Percentiles rank a stretch among this genome's conserved stretches.
Conservation (phyloP, 352 stramenopile species). For the Globisporangium spiculum region DNA sequence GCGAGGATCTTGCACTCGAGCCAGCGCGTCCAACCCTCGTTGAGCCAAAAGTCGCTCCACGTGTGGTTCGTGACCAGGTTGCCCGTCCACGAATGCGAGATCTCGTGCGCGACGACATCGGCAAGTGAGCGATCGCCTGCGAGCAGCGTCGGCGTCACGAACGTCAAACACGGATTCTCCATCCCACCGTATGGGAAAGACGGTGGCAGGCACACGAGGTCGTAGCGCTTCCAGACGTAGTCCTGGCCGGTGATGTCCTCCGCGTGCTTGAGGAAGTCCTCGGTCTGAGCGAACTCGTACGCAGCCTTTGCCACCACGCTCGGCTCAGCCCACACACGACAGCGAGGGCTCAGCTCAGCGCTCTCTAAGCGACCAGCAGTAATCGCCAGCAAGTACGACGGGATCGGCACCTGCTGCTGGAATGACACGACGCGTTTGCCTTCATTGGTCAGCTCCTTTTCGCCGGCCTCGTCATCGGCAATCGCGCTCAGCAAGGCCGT, state of each 20-base stretch:
- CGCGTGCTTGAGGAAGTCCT: conserved; percentile 90
- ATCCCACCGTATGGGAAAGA: conserved; percentile 89
- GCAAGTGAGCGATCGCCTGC: conserved; percentile 93
- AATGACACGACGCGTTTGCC: conserved; percentile 14
- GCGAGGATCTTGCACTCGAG: conserved; percentile 97
- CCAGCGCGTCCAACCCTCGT: conserved; percentile 98
- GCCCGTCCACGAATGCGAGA: conserved; percentile 95
- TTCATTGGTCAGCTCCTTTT: background rate
- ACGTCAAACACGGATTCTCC: conserved; percentile 90
- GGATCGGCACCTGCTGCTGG: conserved; percentile 91
- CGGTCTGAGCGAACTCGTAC: conserved; percentile 95
- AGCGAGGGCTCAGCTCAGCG: conserved; percentile 83
- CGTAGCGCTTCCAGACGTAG: conserved; percentile 97
- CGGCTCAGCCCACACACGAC: conserved; percentile 94
- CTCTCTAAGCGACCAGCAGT: conserved; percentile 89
- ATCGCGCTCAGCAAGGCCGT: conserved; percentile 93
- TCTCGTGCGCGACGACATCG: conserved; percentile 97
- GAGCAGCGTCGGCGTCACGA: conserved; percentile 96
- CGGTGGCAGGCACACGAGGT: conserved; percentile 96
- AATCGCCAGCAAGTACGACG: conserved; percentile 95
- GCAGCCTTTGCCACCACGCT: conserved; percentile 89
- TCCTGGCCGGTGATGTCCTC: conserved; percentile 90
- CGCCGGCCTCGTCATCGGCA: conserved; percentile 13
- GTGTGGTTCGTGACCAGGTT: conserved; percentile 97
- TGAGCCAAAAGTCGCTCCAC: conserved; percentile 98